Base-by-base conservation (phyloP, 148 eudicot genomes). In the Persicaria tinctoria region DNA sequence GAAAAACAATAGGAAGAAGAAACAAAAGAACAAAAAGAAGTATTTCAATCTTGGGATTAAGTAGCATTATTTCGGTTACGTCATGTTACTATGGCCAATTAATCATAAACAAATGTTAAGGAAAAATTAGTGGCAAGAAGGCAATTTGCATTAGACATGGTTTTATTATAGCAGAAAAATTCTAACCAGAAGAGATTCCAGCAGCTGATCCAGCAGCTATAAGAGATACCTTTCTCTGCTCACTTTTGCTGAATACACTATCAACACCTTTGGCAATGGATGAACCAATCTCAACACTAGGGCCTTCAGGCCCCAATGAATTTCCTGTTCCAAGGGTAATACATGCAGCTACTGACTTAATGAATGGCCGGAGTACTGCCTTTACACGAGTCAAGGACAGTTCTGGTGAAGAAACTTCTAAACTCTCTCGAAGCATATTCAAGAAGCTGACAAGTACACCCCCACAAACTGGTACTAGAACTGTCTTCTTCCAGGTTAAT, bases 221-320 rank as follows among this genome's bases (percentile, higher is more conserved):
- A 75, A 93, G 95, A 73, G 97, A 88, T 23, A 89, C 79, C 81
- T 84, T 88, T 75, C 84, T 84, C 64, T 77, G 80, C 55, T 79
- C 76, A 20, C 80, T 76, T 77, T 70, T 87, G 71, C 80, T 90
- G 13, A 85, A 69, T 62, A 91, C 63, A 45, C 75, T 49, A 76
- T 86, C 90, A 68, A 91, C 79, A 55, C 97, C 98, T 79, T 85
- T 88, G 70, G 88, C 98, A 75, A 93, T 83, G 74, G 98, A 88
- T 70, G 91, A 82, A 68, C 98, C 98, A 64, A 93, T 91, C 82
- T 93, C 98, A 41, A 93, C 98, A 76, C 98, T 89, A 9, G 98
- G 98, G 77, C 98, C 98, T 87, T 93, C 98, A 8, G 98, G 98
- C 27, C 98, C 98, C 74, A 93, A 75, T 8, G 98, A 89, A 79